Percentiles rank a stretch among this genome's conserved stretches.
These are phyloP conservation scores for Corylus americana DNA, from an alignment of 306 rosid genomes.

Conservation along the genomic window DNA sequence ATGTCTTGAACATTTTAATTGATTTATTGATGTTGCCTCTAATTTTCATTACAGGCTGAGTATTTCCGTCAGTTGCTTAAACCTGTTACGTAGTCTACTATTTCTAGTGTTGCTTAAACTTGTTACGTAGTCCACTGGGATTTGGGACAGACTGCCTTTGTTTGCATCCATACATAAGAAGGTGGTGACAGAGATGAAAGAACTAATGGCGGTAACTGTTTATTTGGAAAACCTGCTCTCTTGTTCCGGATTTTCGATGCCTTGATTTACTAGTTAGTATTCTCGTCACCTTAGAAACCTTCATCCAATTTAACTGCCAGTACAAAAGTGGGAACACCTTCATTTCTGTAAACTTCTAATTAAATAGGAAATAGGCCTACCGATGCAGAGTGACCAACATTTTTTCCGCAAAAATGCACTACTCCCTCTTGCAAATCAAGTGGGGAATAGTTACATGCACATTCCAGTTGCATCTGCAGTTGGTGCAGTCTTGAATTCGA, in stretches of 20 bases:
- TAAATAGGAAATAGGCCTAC: conserved; percentile 30
- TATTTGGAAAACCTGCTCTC: conserved; percentile 46
- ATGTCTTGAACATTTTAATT: background rate
- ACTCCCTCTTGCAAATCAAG: conserved; percentile 54
- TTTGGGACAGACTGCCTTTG: conserved; percentile 48
- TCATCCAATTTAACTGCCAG: conserved; percentile 45
- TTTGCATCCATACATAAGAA: conserved; percentile 49
- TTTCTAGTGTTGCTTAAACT: no score
- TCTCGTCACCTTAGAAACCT: conserved; percentile 41
- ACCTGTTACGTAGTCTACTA: conserved; percentile 90
- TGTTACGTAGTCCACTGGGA: conserved; percentile 77
- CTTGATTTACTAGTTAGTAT: conserved; percentile 44
- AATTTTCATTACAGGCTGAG: conserved; percentile 70
- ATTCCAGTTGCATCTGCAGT: conserved; percentile 59
- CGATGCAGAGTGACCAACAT: conserved; percentile 69
- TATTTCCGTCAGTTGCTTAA: conserved; percentile 97
- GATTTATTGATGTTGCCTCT: background rate
- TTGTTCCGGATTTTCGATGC: conserved; percentile 48
- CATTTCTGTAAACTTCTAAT: conserved; percentile 33
- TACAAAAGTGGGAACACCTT: conserved; percentile 37
- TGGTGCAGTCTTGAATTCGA: conserved; percentile 57
- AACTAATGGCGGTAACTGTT: conserved; percentile 34
- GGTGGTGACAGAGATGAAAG: conserved; percentile 38
- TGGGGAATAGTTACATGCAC: conserved; percentile 49
- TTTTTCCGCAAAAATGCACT: conserved; percentile 51